These are phyloP conservation scores for Globisporangium iwayamae DNA, from an alignment of 352 stramenopile species.

Conservation along the genomic window DNA sequence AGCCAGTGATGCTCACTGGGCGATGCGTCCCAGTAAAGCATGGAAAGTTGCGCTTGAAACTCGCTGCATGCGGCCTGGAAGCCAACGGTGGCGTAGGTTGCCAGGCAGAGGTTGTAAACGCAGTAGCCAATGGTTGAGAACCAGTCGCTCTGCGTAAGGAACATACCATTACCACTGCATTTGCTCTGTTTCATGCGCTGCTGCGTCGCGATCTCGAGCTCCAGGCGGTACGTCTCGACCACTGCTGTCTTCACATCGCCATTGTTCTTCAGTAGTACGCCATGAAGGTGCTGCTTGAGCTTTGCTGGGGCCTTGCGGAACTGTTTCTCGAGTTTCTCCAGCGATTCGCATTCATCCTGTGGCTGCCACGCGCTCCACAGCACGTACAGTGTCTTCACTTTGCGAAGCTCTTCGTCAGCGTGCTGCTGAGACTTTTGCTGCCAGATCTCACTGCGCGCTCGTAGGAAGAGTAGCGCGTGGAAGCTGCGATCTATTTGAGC, in stretches of 20 bases:
- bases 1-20: slow-evolving; percentile 20
- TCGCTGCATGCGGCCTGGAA: slow-evolving; percentile 50
- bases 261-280: slow-evolving; percentile 9
- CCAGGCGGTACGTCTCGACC: slow-evolving; percentile 38
- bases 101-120: slow-evolving; percentile 58
- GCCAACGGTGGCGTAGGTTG: slow-evolving; percentile 46
- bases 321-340: slow-evolving; percentile 37
- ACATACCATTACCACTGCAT: neutral
- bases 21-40: slow-evolving; percentile 2
- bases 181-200: slow-evolving; percentile 19
- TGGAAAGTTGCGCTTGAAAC: slow-evolving; percentile 29
- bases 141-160: neutral
- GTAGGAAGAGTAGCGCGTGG: slow-evolving; percentile 58
- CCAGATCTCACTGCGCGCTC: slow-evolving; percentile 25
- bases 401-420: slow-evolving; percentile 5
- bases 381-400: slow-evolving; percentile 23
- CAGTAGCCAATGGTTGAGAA: slow-evolving; percentile 33
- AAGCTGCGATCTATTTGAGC: slow-evolving; percentile 19
- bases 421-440: neutral
- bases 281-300: slow-evolving; percentile 18
- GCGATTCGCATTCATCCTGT: slow-evolving; percentile 18
- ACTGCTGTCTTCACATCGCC: slow-evolving; percentile 20
- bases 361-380: slow-evolving; percentile 36
- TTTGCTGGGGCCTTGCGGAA: slow-evolving; percentile 24
- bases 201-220: slow-evolving; percentile 34